Conservation (phyloP, 305 asterid species). For the Fraxinus nigra region DNA sequence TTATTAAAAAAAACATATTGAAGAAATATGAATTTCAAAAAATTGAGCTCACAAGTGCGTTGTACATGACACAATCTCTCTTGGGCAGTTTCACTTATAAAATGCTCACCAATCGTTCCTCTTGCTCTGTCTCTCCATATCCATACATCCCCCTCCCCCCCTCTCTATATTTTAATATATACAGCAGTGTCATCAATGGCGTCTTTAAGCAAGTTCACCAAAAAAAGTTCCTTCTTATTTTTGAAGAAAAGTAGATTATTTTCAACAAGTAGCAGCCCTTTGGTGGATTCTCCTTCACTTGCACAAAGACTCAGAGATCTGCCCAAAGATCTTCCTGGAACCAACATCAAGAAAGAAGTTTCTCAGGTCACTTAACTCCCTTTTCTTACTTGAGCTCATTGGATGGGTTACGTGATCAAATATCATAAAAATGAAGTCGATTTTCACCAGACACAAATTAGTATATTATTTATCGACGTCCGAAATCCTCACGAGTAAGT, state of each 20-base stretch:
- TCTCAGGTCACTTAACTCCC: constrained; percentile 41
- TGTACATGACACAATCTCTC: background rate
- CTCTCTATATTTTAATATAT: background rate
- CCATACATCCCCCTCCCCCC: background rate
- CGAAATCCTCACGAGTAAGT: too few relatives aligned
- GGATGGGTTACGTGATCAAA: background rate
- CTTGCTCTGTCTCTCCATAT: background rate
- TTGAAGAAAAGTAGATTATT: constrained; percentile 28
- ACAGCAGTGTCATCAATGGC: constrained; percentile 43
- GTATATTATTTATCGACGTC: too few relatives aligned
- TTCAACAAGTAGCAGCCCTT: constrained; percentile 36
- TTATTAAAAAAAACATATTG: too few relatives aligned
- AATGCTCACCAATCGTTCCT: background rate
- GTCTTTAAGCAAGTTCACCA: constrained; percentile 38
- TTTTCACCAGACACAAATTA: background rate
- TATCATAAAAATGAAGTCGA: background rate
- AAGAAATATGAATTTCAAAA: too few relatives aligned
- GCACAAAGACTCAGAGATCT: constrained; percentile 72
- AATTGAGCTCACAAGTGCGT: background rate
- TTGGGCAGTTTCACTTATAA: background rate
- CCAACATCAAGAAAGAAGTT: constrained; percentile 72
- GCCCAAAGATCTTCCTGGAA: constrained; percentile 72
- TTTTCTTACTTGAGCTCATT: background rate
- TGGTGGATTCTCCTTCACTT: constrained; percentile 52
- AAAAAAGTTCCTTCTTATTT: constrained; percentile 32